Conservation (phyloP, 208 protist species). For the Sergeia podlipaevii region DNA sequence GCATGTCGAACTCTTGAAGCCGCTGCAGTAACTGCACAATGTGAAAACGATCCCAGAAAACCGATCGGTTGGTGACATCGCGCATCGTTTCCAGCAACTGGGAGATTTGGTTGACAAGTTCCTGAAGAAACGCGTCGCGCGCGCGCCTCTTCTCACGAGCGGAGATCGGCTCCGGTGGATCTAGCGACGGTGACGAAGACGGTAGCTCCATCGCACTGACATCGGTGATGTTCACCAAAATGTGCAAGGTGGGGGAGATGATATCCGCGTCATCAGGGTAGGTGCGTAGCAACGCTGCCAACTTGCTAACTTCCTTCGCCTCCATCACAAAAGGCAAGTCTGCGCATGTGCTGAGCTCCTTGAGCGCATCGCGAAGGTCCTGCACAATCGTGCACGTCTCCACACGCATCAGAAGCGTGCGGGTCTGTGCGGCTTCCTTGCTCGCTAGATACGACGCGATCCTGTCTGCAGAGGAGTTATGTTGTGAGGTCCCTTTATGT, state of each 20-base stretch:
- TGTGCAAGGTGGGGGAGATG: constrained; percentile 31
- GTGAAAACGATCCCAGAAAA: constrained; percentile 41
- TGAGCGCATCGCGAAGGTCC: constrained; percentile 73
- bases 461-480: background rate
- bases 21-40: constrained; percentile 57
- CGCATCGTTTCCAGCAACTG: constrained; percentile 43
- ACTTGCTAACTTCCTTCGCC: constrained; percentile 27
- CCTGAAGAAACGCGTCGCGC: constrained; percentile 45
- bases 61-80: constrained; percentile 1
- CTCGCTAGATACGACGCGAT: background rate
- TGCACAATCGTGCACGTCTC: constrained; percentile 76
- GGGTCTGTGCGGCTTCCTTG: constrained; percentile 17
- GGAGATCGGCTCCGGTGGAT: no score
- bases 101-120: constrained; percentile 37
- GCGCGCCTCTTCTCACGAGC: constrained; percentile 34
- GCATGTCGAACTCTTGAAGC: constrained; percentile 59
- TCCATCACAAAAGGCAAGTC: constrained; percentile 59
- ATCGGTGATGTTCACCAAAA: constrained; percentile 57
- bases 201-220: constrained; percentile 17
- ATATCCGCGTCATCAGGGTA: constrained; percentile 35
- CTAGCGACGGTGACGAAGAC: no score
- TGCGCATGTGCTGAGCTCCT: constrained; percentile 32
- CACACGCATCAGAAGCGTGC: constrained; percentile 66
- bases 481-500: no score
- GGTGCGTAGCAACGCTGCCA: constrained; percentile 34